Percentiles rank a stretch among this genome's conserved stretches.
Conservation (phyloP, 2,329 filamentous ascomycete genomes). For the Phialocephala sp. region DNA sequence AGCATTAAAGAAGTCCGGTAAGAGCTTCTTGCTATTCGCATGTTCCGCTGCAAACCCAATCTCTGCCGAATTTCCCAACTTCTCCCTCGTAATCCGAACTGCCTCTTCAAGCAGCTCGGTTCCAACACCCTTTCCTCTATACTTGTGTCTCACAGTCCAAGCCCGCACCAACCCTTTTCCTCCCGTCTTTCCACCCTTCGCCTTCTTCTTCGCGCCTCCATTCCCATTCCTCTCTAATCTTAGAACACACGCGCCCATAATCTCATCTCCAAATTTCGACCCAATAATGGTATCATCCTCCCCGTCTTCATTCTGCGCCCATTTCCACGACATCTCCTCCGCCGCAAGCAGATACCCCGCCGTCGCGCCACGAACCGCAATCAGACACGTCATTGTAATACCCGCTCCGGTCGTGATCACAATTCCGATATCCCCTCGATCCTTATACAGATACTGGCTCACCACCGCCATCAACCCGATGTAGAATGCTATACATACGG, state of each 20-base stretch:
- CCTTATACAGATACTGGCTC: conserved; percentile 49
- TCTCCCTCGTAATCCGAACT: conserved; percentile 68
- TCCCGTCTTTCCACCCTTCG: conserved; percentile 50
- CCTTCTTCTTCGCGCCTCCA: conserved; percentile 32
- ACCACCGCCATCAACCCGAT: conserved; percentile 50
- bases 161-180: conserved; percentile 76
- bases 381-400: conserved; percentile 66
- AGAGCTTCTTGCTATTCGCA: conserved; percentile 71
- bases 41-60: conserved; percentile 78
- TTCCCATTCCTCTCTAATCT: conserved; percentile 58
- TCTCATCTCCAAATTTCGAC: conserved; percentile 68
- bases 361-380: conserved; percentile 64
- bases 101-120: conserved; percentile 75
- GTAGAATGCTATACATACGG: conserved; percentile 57
- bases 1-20: conserved; percentile 68
- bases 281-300: conserved; percentile 65
- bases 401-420: conserved; percentile 64
- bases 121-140: conserved; percentile 75
- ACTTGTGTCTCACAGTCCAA: conserved; percentile 77
- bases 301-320: conserved; percentile 38
- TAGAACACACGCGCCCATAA: conserved; percentile 75
- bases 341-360: conserved; percentile 56
- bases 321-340: conserved; percentile 39
- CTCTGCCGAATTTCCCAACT: conserved; percentile 69
- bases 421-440: conserved; percentile 56